phyloP scores from a whole-genome alignment of 2,329 filamentous ascomycete genomes.

The Epichloe typhina region DNA sequence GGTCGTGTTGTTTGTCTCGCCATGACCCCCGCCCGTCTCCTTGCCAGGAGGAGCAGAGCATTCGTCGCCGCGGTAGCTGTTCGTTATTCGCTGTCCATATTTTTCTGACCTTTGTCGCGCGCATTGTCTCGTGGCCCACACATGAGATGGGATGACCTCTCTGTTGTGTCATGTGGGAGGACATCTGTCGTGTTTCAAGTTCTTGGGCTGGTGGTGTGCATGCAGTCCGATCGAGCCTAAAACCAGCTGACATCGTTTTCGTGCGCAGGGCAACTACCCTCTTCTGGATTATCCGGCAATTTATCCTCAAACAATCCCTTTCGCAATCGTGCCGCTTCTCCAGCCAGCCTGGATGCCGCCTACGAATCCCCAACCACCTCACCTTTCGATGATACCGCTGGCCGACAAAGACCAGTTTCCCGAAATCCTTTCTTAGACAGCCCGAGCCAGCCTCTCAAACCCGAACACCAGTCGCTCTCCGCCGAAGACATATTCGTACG shows the following conservation, averaged over 20 bases:
- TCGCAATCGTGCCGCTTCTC: constrained; percentile 58
- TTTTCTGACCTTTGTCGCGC: not conserved
- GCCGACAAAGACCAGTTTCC: constrained; percentile 45
- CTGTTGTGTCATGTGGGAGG: constrained; percentile 7
- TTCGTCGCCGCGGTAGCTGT: not conserved
- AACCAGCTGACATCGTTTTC: constrained; percentile 4
- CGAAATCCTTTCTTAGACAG: constrained; percentile 65
- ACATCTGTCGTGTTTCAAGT: constrained; percentile 13
- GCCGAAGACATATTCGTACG: constrained; percentile 68
- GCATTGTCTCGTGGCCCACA: constrained; percentile 4
- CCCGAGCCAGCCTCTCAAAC: constrained; percentile 25
- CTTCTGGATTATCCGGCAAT: constrained; percentile 43
- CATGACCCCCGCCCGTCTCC: not conserved
- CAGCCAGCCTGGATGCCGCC: constrained; percentile 24
- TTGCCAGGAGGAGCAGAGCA: not conserved
- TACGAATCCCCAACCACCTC: constrained; percentile 32
- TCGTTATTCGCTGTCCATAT: not conserved
- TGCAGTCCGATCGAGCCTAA: constrained; percentile 1
- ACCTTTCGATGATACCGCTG: constrained; percentile 43
- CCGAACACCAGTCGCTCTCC: constrained; percentile 33
- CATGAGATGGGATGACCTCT: not conserved
- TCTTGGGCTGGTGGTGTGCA: not conserved
- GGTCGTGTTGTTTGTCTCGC: not conserved
- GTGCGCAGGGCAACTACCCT: constrained; percentile 10
- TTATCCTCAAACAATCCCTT: constrained; percentile 75